Percentiles rank a stretch among this genome's conserved stretches.
phyloP scores from a whole-genome alignment of 805 yeast genomes.

The Naumovozyma baii region DNA sequence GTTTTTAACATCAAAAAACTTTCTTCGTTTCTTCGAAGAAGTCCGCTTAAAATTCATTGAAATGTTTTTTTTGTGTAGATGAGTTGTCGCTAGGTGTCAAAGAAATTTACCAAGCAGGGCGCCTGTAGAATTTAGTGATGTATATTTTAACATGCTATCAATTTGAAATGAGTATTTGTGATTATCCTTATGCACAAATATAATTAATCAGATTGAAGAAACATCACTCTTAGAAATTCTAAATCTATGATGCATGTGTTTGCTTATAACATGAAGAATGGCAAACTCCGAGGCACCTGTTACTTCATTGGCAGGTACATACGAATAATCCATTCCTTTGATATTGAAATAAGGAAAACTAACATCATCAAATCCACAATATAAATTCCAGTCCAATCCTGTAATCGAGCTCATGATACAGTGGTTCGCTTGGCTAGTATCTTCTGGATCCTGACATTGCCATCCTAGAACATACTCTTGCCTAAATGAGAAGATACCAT shows the following conservation, averaged over 20 bases:
- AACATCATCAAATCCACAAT: constrained; percentile 15
- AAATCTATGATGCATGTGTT: constrained; percentile 1
- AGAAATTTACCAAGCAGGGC: too few species aligned
- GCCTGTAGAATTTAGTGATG: too few species aligned
- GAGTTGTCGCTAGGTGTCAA: too few species aligned
- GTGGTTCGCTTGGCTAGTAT: constrained; percentile 1
- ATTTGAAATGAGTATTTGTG: too few species aligned
- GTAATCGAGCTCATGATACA: constrained; percentile 4
- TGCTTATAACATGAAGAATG: constrained; percentile 8
- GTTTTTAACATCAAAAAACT: too few species aligned
- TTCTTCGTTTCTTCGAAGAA: too few species aligned
- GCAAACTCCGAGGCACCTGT: constrained; percentile 9
- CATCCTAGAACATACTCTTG: constrained; percentile 25
- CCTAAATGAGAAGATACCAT: constrained; percentile 23
- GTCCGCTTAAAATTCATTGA: too few species aligned
- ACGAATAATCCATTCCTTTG: constrained; percentile 17
- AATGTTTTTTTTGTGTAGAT: too few species aligned
- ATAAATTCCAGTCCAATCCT: constrained; percentile 1
- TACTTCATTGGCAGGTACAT: constrained; percentile 8
- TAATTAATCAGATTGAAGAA: constrained; percentile 16
- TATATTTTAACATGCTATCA: too few species aligned
- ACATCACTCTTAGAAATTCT: constrained; percentile 3
- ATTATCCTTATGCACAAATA: background rate
- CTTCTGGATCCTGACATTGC: constrained; percentile 14
- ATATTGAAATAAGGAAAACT: constrained; percentile 13